Evolutionary conservation across 345 rosid species (phyloP), one percentile per base, ranked within the genome.

Genomic region (Bretschneidera sinensis): DNA sequence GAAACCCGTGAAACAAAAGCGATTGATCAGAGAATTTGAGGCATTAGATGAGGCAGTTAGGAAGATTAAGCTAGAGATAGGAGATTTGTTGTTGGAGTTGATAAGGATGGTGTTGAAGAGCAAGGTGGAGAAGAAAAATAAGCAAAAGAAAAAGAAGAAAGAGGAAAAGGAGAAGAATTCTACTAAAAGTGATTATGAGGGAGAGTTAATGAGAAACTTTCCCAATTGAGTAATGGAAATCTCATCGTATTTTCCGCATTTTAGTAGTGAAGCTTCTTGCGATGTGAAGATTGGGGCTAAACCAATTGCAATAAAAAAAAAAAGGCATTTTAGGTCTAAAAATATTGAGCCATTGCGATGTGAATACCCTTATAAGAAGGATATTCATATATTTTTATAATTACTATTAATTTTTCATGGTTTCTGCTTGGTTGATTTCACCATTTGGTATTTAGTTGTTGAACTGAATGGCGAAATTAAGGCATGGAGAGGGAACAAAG

Each of bases 151-250:
- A 24, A 20, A 48, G 68, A 55, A 48, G 77, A 65, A 21, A 73
- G 81, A 43, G 71, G 62, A 39, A 58, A 70, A 43, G 63, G 63
- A 55, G 6, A 64, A 63, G 35, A 48, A 59, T 25, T 49, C 65
- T 21, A 61, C 63, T 51, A 61, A 73, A 43, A n/a, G n/a, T 64
- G 59, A 73, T 17, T 70, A 55, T 4, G 89, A 84, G 2, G 88
- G 72, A 17, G 98, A 87, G 71, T 72, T 90, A 53, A 89, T 76
- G 75, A 79, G 79, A 71, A 78, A 85, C 55, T 78, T 94, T 69
- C 99, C 99, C 43, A 80, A 94, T 78, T 97, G 97, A 11, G 60
- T 90, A 35, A 94, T 94, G 99, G 91, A 85, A 2, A 86, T 94
- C 68, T 78, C 96, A 63, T 74, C 78, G 13, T 76, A 81, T 61